Percentiles rank a stretch among this genome's conserved stretches.
Evolutionary conservation across 2,329 filamentous ascomycete genomes (phyloP).

Genomic region (Aspergillus glaucus): DNA sequence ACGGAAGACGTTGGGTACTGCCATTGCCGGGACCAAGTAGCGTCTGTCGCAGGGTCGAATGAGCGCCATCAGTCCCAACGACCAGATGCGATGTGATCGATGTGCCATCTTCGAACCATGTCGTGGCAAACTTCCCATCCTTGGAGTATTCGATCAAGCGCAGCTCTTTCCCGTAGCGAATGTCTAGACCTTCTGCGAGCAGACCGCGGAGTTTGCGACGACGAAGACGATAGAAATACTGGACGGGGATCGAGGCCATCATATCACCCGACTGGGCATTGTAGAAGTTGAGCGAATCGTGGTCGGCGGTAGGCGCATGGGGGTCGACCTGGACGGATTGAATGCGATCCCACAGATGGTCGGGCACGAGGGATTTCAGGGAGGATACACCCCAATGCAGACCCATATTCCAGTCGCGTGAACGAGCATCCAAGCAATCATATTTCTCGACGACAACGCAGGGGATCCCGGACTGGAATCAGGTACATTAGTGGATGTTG

Average conservation of each 20-base stretch:
- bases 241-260: slow-evolving; percentile 20
- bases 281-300: slow-evolving; percentile 17
- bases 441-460: slow-evolving; percentile 22
- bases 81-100: slow-evolving; percentile 13
- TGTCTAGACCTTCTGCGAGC: slow-evolving; percentile 19
- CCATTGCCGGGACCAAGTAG: slow-evolving; percentile 26
- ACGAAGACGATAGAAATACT: slow-evolving; percentile 23
- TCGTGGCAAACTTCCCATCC: slow-evolving; percentile 10
- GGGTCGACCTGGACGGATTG: slow-evolving; percentile 24
- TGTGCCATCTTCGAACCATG: slow-evolving; percentile 14
- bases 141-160: slow-evolving; percentile 11
- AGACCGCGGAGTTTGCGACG: slow-evolving; percentile 23
- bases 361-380: slow-evolving; percentile 16
- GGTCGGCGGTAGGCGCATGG: slow-evolving; percentile 14
- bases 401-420: slow-evolving; percentile 29
- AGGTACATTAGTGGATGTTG: background rate
- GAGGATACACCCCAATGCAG: slow-evolving; percentile 24
- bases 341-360: slow-evolving; percentile 20
- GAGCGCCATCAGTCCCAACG: slow-evolving; percentile 21
- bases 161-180: slow-evolving; percentile 18
- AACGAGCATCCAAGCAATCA: slow-evolving; percentile 10
- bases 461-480: slow-evolving; percentile 16
- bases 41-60: slow-evolving; percentile 14
- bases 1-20: slow-evolving; percentile 35
- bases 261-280: slow-evolving; percentile 21